Evolutionary conservation across 139 green algal genomes (phyloP).

Genomic region (Volvox reticuliferus): DNA sequence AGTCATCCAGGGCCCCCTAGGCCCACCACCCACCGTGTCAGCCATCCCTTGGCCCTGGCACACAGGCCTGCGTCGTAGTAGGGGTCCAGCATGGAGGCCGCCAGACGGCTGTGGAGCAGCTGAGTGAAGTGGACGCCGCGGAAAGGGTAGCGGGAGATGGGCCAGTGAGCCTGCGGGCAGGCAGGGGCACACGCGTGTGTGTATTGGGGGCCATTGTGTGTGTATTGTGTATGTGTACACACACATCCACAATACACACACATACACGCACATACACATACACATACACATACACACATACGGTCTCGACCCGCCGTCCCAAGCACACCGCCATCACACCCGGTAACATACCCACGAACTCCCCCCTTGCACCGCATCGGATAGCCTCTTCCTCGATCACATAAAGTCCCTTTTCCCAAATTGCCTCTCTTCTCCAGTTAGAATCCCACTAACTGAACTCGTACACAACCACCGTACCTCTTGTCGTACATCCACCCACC

Average conservation of each 20-base stretch:
- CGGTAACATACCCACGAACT: no score
- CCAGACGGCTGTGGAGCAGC: conserved; percentile 19
- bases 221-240: not conserved
- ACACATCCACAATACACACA: no score
- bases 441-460: not conserved
- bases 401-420: no score
- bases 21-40: not conserved
- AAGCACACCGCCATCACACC: no score
- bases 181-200: not conserved
- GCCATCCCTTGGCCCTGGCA: not conserved
- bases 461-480: not conserved
- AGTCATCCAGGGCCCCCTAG: no score
- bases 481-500: not conserved
- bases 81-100: conserved; percentile 9
- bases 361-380: not conserved
- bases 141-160: conserved; percentile 22
- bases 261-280: no score
- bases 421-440: no score
- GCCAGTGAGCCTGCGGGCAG: conserved; percentile 30
- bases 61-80: conserved; percentile 24
- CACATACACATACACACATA: no score
- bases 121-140: conserved; percentile 15
- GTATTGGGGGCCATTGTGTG: not conserved
- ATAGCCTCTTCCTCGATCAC: no score
- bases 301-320: no score